Evolutionary conservation across 257 asterid genomes (phyloP).

Genomic region (Striga asiatica): DNA sequence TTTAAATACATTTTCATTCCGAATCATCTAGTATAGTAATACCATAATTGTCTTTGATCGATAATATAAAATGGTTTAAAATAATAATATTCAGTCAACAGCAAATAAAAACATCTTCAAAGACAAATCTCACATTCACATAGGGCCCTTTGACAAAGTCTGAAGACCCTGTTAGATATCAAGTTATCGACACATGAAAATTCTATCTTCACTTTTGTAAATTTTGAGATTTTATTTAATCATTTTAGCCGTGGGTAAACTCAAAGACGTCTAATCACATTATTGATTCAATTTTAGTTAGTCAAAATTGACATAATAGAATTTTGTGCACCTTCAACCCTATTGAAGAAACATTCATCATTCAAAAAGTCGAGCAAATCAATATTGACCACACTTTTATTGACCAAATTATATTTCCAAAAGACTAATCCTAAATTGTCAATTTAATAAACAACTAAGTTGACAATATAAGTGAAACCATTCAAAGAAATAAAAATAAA

Average conservation of each 20-base stretch:
- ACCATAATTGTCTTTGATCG: no score
- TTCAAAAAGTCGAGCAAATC: slow-evolving; percentile 14
- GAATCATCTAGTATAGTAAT: no score
- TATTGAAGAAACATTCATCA: slow-evolving; percentile 18
- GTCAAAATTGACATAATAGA: slow-evolving; percentile 17
- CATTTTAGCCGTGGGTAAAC: not conserved
- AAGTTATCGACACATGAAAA: not conserved
- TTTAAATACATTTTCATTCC: no score
- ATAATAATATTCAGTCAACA: not conserved
- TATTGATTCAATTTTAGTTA: slow-evolving; percentile 8
- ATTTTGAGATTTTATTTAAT: not conserved
- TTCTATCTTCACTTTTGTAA: no score
- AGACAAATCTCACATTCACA: not conserved
- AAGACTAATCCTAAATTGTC: no score
- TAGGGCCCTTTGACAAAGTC: not conserved
- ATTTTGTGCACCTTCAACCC: slow-evolving; percentile 12
- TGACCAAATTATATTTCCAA: not conserved
- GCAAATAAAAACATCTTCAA: not conserved
- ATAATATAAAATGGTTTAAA: not conserved
- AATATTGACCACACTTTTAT: slow-evolving; percentile 14
- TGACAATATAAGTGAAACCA: no score
- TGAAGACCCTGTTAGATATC: no score
- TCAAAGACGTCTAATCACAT: slow-evolving; percentile 1
- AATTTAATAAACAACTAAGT: no score
- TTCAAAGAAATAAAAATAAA: no score